These are phyloP conservation scores for Termitomyces sp. DNA, from an alignment of 768 basidiomycete species.

Conservation along the genomic window DNA sequence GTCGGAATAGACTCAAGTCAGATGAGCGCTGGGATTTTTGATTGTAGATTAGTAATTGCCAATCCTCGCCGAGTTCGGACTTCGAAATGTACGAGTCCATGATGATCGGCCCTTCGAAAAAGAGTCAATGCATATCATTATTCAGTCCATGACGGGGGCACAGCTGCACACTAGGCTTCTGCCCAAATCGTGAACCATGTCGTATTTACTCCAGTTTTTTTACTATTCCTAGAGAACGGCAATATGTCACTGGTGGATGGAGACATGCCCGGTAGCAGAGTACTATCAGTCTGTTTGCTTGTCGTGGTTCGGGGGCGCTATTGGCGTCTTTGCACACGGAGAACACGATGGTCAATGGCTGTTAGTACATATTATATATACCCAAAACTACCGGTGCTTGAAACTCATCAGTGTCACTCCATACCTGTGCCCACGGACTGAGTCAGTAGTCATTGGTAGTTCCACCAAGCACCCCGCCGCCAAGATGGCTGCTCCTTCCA, in stretches of 20 bases:
- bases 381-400: neutral
- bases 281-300: neutral
- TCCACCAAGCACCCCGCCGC: no score
- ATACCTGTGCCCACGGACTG: neutral
- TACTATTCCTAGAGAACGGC: no score
- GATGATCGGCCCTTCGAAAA: no score
- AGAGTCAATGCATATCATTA: neutral
- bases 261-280: neutral
- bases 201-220: no score
- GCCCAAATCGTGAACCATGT: neutral
- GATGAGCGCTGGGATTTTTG: neutral
- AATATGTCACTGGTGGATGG: neutral
- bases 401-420: neutral
- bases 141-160: neutral
- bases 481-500: no score
- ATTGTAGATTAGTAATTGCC: no score
- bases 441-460: no score
- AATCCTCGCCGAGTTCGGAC: neutral
- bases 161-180: neutral
- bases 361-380: neutral
- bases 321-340: neutral
- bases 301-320: neutral
- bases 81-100: no score
- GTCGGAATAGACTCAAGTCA: neutral
- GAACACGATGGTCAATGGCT: neutral